These are phyloP conservation scores for Lomentospora prolificans DNA, from an alignment of 2,329 filamentous ascomycete genomes.

Conservation along the genomic window DNA sequence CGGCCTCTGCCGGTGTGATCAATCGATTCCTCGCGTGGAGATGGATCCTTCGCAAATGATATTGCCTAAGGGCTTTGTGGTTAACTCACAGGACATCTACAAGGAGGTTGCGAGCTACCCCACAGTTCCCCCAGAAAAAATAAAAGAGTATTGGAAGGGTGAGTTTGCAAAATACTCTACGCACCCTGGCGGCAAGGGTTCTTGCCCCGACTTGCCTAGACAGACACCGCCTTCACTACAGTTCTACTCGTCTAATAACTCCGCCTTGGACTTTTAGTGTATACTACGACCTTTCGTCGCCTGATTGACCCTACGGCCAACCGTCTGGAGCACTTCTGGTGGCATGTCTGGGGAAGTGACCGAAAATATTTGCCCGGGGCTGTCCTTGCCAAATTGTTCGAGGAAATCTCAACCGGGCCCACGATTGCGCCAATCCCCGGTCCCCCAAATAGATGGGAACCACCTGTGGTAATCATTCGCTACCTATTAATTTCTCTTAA, in stretches of 20 bases:
- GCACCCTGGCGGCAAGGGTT: too few relatives aligned
- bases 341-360: constrained; percentile 54
- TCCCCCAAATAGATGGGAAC: constrained; percentile 43
- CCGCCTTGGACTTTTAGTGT: constrained; percentile 30
- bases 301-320: constrained; percentile 52
- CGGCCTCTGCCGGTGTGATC: background rate
- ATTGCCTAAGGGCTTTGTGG: constrained; percentile 47
- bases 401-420: constrained; percentile 47
- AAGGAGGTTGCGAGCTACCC: constrained; percentile 42
- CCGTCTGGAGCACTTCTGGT: constrained; percentile 56
- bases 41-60: constrained; percentile 32
- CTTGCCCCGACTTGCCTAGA: background rate
- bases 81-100: constrained; percentile 42
- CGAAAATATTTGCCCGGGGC: constrained; percentile 41
- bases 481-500: background rate
- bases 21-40: background rate
- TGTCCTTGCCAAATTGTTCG: constrained; percentile 44
- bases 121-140: constrained; percentile 40
- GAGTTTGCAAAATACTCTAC: constrained; percentile 16
- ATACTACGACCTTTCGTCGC: constrained; percentile 48
- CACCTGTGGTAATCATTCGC: constrained; percentile 26
- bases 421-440: constrained; percentile 46
- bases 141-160: constrained; percentile 50
- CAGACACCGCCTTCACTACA: background rate
- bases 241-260: constrained; percentile 10